Percentiles rank a stretch among this genome's conserved stretches.
These are phyloP conservation scores for Phytopythium sindhum DNA, from an alignment of 352 stramenopile genomes.

Conservation along the genomic window DNA sequence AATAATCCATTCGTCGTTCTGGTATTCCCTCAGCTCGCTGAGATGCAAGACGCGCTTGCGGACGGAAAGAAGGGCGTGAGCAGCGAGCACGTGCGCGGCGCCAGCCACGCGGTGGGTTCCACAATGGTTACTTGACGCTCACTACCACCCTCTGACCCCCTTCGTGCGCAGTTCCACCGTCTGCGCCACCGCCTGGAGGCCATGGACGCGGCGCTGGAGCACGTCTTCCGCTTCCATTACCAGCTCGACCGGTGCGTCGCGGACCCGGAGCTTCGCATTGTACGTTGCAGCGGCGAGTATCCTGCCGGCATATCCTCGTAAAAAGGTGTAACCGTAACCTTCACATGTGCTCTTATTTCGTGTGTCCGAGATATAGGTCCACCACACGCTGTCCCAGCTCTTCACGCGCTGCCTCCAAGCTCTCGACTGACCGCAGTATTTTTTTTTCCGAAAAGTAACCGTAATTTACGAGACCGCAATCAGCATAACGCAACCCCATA, in stretches of 20 bases:
- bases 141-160: background rate
- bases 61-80: constrained; percentile 14
- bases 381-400: constrained; percentile 9
- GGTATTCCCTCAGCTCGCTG: background rate
- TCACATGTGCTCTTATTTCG: constrained; percentile 5
- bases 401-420: constrained; percentile 9
- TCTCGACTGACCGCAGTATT: constrained; percentile 1
- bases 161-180: constrained; percentile 21
- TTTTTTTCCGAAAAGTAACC: background rate
- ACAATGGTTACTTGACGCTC: background rate
- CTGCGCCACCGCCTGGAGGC: constrained; percentile 27
- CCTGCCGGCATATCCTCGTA: background rate
- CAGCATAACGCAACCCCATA: background rate
- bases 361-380: constrained; percentile 4
- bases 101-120: background rate
- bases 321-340: background rate
- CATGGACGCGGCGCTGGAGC: constrained; percentile 36
- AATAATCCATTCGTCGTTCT: no score
- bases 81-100: background rate
- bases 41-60: constrained; percentile 18
- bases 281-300: constrained; percentile 6
- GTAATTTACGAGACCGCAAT: background rate
- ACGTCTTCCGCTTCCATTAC: constrained; percentile 49
- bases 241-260: constrained; percentile 38
- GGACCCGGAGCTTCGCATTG: constrained; percentile 34